Evolutionary conservation across 2,329 filamentous ascomycete species (phyloP), one percentile per base, ranked within the genome.

Genomic region (Xylaria sp.): DNA sequence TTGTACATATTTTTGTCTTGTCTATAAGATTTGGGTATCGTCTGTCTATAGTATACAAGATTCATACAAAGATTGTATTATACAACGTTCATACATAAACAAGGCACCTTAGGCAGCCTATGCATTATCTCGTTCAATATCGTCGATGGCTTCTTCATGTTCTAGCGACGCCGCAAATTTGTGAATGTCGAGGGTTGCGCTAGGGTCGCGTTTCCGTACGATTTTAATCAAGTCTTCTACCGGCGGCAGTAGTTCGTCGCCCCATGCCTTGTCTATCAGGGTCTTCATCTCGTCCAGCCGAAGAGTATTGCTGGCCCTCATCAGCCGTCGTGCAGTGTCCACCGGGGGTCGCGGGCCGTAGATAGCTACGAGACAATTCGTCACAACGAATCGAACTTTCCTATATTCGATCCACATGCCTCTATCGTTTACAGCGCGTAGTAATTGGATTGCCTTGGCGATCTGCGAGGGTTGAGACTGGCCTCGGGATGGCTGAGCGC

Each of bases 191-290:
- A 58, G 31, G 19, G 47, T 55, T 21, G 31, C 33, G n/a, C 43
- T n/a, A n/a, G 33, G 62, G 49, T 63, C 60, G 21, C 53, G 71
- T 43, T 59, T 62, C n/a, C 69, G 64, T 15, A 78, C 67, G 3
- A 70, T 54, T 6, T 59, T 62, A 42, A 66, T 51, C 23, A 80
- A 61, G 46, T 71, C 59, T 1, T 71, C 57, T 7, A 75, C 19
- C 0, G 71, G 55, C 5, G 75, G 75, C 4, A 79, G 71, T 9
- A 79, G 59, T 6, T 71, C 67, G 9, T 56, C 57, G 15, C 72
- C 76, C 78, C 78, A 80, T 0, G 77, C 77, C 15, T 71, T 65
- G 37, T 80, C 76, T 40, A 78, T 73, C n/a, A 77, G 55, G 2
- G 43, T 57, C 68, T 77, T 78, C 60, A 78, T 76, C 43, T 77